phyloP scores from a whole-genome alignment of 345 rosid genomes.

The Aethionema arabicum region DNA sequence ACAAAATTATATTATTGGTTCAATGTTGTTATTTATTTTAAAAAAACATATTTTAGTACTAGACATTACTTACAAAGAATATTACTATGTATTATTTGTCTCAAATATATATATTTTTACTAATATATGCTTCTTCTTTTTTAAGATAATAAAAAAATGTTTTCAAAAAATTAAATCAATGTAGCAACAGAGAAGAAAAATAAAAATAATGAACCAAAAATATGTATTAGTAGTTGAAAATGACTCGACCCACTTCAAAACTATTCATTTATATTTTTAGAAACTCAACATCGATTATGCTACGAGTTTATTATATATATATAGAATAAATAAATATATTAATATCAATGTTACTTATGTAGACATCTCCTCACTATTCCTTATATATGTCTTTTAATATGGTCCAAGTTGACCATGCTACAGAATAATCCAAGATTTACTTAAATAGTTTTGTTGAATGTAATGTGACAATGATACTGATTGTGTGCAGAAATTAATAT shows the following conservation, averaged over 20 bases:
- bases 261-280: slow-evolving; percentile 19
- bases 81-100: too few species aligned
- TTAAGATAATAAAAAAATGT: neutral
- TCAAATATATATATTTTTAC: too few species aligned
- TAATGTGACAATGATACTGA: slow-evolving; percentile 26
- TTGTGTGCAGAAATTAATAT: slow-evolving; percentile 8
- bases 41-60: too few species aligned
- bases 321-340: neutral
- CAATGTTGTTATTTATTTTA: too few species aligned
- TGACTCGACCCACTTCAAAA: slow-evolving; percentile 15
- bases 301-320: slow-evolving; percentile 8
- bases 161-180: slow-evolving; percentile 1
- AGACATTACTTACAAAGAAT: too few species aligned
- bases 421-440: slow-evolving; percentile 15
- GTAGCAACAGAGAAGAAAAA: neutral
- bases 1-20: too few species aligned
- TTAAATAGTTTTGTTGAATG: slow-evolving; percentile 11
- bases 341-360: neutral
- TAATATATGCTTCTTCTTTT: too few species aligned
- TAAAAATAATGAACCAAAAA: slow-evolving; percentile 1
- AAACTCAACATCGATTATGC: slow-evolving; percentile 18
- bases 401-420: slow-evolving; percentile 35
- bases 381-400: neutral
- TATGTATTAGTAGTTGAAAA: slow-evolving; percentile 8
- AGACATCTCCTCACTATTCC: too few species aligned